phyloP scores from a whole-genome alignment of 176 grass and related monocot species.

The Ananas comosus region DNA sequence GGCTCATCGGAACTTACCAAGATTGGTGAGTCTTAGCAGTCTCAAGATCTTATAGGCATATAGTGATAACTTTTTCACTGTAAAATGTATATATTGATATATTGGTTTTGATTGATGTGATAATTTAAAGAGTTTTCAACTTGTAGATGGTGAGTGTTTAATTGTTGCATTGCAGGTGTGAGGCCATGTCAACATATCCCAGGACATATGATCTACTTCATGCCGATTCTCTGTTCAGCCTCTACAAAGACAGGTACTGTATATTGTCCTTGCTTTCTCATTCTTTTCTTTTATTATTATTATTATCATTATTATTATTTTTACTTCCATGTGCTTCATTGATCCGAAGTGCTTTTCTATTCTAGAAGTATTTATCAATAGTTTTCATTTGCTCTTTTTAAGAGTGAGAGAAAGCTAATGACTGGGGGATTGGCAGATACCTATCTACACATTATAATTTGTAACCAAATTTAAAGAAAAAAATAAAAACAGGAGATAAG shows the following conservation, averaged over 20 bases:
- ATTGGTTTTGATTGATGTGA: background rate
- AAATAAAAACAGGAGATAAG: no score
- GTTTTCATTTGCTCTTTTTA: no score
- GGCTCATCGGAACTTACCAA: conserved; percentile 30
- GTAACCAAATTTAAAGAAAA: no score
- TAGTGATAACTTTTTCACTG: background rate
- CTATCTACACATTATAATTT: no score
- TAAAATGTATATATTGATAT: background rate
- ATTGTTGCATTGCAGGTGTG: conserved; percentile 19
- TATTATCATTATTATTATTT: background rate
- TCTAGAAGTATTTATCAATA: no score
- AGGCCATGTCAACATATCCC: conserved; percentile 25
- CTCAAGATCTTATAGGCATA: background rate
- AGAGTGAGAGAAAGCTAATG: no score
- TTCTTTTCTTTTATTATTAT: background rate
- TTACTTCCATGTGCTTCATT: background rate
- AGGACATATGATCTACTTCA: conserved; percentile 33
- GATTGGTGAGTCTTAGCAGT: conserved; percentile 18
- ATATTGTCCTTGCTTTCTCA: background rate
- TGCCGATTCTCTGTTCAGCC: conserved; percentile 11
- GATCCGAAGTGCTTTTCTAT: background rate
- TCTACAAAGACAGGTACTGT: conserved; percentile 22
- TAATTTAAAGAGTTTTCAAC: background rate
- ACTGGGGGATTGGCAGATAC: no score
- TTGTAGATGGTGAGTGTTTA: no score